These are phyloP conservation scores for Pseudomassariella vexata DNA, from an alignment of 2,329 filamentous ascomycete genomes.

Conservation along the genomic window DNA sequence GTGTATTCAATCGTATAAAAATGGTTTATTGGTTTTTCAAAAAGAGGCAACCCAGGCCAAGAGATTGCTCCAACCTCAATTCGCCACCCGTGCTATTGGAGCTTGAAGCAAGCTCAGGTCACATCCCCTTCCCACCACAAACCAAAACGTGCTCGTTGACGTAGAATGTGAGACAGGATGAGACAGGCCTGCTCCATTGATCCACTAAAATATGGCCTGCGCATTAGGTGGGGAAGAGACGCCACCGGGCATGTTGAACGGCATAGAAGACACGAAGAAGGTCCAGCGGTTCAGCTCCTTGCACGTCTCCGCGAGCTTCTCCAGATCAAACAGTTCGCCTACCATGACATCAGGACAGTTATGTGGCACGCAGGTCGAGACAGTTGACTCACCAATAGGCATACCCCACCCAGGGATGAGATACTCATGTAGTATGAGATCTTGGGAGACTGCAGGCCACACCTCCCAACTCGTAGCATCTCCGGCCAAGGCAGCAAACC, in stretches of 20 bases:
- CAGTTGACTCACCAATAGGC: slow-evolving; percentile 10
- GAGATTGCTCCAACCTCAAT: no score
- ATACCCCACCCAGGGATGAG: slow-evolving; percentile 13
- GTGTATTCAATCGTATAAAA: no score
- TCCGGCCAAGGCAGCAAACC: slow-evolving; percentile 40
- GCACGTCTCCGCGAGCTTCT: slow-evolving; percentile 31
- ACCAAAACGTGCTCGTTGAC: no score
- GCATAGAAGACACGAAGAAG: slow-evolving; percentile 32
- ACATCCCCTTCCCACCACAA: no score
- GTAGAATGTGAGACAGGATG: no score
- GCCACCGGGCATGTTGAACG: slow-evolving; percentile 14
- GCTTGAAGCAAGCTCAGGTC: no score
- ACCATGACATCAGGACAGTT: slow-evolving; percentile 14
- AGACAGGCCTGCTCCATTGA: no score
- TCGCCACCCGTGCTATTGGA: no score
- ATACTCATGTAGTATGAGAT: slow-evolving; percentile 5
- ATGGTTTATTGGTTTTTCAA: no score
- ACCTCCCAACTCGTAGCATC: slow-evolving; percentile 38
- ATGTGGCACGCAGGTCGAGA: neutral
- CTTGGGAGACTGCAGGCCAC: slow-evolving; percentile 4
- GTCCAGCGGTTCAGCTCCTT: slow-evolving; percentile 26
- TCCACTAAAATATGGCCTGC: slow-evolving; percentile 12
- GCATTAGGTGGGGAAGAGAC: slow-evolving; percentile 13
- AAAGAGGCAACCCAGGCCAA: no score
- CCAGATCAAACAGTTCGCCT: slow-evolving; percentile 38